Evolutionary conservation across 1,284 basidiomycete species (phyloP).

Genomic region (Trametes pubescens): DNA sequence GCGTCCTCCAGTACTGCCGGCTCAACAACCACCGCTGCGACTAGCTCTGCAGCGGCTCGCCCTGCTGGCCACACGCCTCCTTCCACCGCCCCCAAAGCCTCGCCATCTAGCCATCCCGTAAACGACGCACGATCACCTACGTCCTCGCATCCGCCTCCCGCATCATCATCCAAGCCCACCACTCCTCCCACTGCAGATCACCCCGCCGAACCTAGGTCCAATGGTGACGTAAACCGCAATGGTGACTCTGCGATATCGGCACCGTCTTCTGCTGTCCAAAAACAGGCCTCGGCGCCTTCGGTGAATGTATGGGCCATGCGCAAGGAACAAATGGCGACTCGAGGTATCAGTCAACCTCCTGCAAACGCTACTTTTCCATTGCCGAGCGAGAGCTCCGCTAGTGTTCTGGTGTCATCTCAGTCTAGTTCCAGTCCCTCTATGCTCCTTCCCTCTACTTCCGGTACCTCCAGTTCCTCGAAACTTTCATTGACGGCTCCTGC

Average conservation of each 20-base stretch:
- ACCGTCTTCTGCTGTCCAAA: conserved; percentile 24
- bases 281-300: conserved; percentile 37
- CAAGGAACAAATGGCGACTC: conserved; percentile 55
- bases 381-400: conserved; percentile 6
- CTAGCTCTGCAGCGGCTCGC: conserved; percentile 29
- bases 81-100: conserved; percentile 30
- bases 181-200: conserved; percentile 14
- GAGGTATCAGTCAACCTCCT: conserved; percentile 32
- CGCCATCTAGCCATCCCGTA: conserved; percentile 22
- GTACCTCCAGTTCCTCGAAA: conserved; percentile 17
- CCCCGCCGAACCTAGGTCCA: conserved; percentile 21
- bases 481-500: conserved; percentile 11
- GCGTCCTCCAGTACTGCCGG: conserved; percentile 14
- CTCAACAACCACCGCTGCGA: conserved; percentile 20
- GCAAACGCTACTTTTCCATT: conserved; percentile 14
- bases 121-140: conserved; percentile 21
- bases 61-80: conserved; percentile 24
- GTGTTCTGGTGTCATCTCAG: conserved; percentile 8
- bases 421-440: conserved; percentile 9
- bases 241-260: conserved; percentile 21
- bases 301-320: conserved; percentile 60
- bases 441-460: conserved; percentile 14
- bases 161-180: conserved; percentile 21
- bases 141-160: conserved; percentile 25
- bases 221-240: conserved; percentile 35